phyloP scores from a whole-genome alignment of 371 early-diverging fungal species.

The Mucor plumbeus region DNA sequence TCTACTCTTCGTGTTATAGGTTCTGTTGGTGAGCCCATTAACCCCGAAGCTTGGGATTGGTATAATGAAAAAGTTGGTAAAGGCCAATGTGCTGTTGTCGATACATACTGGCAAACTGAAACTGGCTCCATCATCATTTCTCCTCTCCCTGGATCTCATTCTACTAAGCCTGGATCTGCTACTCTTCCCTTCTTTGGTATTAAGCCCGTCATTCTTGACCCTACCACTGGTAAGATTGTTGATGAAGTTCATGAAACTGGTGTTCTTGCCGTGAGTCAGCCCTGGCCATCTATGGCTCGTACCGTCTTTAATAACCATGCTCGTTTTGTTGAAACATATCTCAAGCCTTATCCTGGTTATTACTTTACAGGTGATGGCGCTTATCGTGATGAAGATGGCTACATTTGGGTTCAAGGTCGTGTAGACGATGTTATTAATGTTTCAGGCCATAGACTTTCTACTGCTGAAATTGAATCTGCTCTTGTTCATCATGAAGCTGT shows the following conservation, averaged over 20 bases:
- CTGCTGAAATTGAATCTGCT: conserved; percentile 95
- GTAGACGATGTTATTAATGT: conserved; percentile 98
- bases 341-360: conserved; percentile 84
- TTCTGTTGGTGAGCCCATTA: conserved; percentile 98
- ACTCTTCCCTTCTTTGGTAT: conserved; percentile 97
- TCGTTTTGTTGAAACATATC: conserved; percentile 90
- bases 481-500: conserved; percentile 77
- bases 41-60: conserved; percentile 98
- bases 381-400: conserved; percentile 89
- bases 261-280: conserved; percentile 81
- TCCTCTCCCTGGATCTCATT: conserved; percentile 85
- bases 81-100: conserved; percentile 86
- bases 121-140: conserved; percentile 94
- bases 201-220: conserved; percentile 84
- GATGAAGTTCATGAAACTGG: conserved; percentile 84
- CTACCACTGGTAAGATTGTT: conserved; percentile 76
- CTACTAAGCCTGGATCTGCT: conserved; percentile 94
- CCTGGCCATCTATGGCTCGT: conserved; percentile 97
- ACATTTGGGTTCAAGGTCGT: conserved; percentile 93
- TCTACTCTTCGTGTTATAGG: conserved; percentile 88
- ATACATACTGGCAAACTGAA: conserved; percentile 97
- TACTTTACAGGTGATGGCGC: conserved; percentile 94
- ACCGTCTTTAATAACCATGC: conserved; percentile 89
- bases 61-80: conserved; percentile 89
- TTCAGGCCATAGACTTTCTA: conserved; percentile 94